phyloP scores from a whole-genome alignment of 2,329 filamentous ascomycete genomes.

The Huntiella omanensis region DNA sequence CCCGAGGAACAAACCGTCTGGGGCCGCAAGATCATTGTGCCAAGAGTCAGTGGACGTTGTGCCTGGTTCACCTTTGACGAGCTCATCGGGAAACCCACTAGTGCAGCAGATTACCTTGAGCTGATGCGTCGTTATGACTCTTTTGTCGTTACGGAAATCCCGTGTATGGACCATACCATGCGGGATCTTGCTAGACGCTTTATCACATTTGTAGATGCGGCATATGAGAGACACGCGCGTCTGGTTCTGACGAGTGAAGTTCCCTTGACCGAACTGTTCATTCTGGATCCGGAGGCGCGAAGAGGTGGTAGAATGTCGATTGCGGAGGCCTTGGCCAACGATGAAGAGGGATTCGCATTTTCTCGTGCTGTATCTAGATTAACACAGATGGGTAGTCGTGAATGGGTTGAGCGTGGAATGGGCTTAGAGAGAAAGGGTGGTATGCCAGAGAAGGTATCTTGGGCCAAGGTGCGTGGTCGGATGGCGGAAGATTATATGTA shows the following conservation, averaged over 20 bases:
- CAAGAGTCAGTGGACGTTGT: constrained; percentile 67
- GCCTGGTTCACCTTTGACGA: constrained; percentile 89
- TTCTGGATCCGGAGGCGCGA: constrained; percentile 52
- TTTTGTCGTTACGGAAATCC: constrained; percentile 80
- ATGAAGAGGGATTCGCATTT: constrained; percentile 94
- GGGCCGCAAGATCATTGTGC: constrained; percentile 79
- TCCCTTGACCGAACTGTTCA: constrained; percentile 69
- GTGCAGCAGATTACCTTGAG: constrained; percentile 89
- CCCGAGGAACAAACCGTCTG: constrained; percentile 68
- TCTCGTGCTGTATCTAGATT: constrained; percentile 69
- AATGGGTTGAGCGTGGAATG: constrained; percentile 81
- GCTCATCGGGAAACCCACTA: constrained; percentile 71
- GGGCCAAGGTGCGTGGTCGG: constrained; percentile 44
- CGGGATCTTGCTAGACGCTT: constrained; percentile 81
- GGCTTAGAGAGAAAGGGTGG: constrained; percentile 46
- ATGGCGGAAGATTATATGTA: constrained; percentile 53
- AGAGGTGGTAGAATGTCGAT: constrained; percentile 47
- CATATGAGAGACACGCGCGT: constrained; percentile 87
- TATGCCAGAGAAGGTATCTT: constrained; percentile 44
- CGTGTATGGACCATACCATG: constrained; percentile 72
- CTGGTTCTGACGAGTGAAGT: constrained; percentile 81
- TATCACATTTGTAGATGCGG: constrained; percentile 93
- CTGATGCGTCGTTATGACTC: constrained; percentile 76
- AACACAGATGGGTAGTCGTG: constrained; percentile 79
- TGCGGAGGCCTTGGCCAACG: constrained; percentile 74